Percentiles rank a stretch among this genome's conserved stretches.
Conservation (phyloP, 192 early-diverging fungal species). For the Coemansia umbellata region DNA sequence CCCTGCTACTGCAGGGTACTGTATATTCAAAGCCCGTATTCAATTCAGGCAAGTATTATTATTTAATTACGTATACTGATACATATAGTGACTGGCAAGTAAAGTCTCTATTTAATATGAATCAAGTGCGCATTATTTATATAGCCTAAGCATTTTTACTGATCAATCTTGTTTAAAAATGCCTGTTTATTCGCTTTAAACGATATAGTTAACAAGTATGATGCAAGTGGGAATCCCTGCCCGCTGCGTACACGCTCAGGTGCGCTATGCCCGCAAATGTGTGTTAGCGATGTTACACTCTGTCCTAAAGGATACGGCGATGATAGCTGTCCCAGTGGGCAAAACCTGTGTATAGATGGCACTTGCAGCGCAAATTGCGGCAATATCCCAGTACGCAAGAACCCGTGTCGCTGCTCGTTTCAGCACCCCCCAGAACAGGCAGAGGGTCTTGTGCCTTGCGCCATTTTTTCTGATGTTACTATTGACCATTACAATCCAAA, state of each 20-base stretch:
- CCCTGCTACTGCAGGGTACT: not conserved
- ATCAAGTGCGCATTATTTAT: too few relatives aligned
- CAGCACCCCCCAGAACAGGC: constrained; percentile 24
- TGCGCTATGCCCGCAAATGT: constrained; percentile 51
- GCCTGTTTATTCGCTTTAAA: not conserved
- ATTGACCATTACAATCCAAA: constrained; percentile 42
- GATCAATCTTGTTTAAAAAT: too few relatives aligned
- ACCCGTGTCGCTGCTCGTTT: constrained; percentile 47
- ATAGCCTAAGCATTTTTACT: too few relatives aligned
- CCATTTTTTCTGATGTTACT: constrained; percentile 29
- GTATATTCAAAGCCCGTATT: constrained; percentile 17
- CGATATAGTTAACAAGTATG: constrained; percentile 51
- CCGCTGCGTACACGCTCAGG: constrained; percentile 42
- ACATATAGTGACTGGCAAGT: not conserved
- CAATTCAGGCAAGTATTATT: constrained; percentile 19
- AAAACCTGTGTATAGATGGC: constrained; percentile 53
- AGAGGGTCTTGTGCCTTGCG: constrained; percentile 30
- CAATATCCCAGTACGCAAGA: constrained; percentile 26
- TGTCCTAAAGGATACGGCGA: constrained; percentile 40
- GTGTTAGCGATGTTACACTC: constrained; percentile 43
- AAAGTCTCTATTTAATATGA: not conserved
- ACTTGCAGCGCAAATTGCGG: constrained; percentile 42
- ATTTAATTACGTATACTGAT: too few relatives aligned
- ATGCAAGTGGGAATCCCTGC: constrained; percentile 42
- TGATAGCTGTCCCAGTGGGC: constrained; percentile 38